Conservation (phyloP, 257 asterid species). For the Jacaranda copaia region DNA sequence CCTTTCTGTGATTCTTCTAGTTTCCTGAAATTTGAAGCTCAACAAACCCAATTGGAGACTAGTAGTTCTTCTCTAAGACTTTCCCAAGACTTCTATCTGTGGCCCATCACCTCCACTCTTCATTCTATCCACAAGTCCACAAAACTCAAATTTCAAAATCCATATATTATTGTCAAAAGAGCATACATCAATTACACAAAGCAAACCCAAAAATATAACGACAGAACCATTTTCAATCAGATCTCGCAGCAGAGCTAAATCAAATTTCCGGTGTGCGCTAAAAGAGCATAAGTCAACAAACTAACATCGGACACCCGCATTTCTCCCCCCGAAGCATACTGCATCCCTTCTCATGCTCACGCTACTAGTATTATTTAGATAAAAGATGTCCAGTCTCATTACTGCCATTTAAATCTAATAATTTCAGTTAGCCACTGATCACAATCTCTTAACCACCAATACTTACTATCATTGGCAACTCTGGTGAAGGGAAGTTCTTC, state of each 20-base stretch:
- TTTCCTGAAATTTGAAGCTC: background rate
- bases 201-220: background rate
- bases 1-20: conserved; percentile 2
- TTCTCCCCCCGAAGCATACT: background rate
- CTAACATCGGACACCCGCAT: background rate
- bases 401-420: background rate
- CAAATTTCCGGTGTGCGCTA: background rate
- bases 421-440: background rate
- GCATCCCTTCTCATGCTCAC: background rate
- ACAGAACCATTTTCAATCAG: background rate
- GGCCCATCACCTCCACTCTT: background rate
- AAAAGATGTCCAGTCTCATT: background rate
- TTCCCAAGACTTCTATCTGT: background rate
- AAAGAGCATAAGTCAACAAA: background rate
- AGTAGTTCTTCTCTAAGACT: background rate
- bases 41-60: background rate
- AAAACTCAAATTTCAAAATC: background rate
- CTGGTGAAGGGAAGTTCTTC: background rate
- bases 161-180: background rate
- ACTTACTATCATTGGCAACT: conserved; percentile 4
- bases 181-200: conserved; percentile 1
- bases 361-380: background rate
- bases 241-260: background rate
- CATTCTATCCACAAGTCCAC: background rate
- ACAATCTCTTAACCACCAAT: background rate